phyloP scores from a whole-genome alignment of 345 rosid species.

The Abelmoschus esculentus region DNA sequence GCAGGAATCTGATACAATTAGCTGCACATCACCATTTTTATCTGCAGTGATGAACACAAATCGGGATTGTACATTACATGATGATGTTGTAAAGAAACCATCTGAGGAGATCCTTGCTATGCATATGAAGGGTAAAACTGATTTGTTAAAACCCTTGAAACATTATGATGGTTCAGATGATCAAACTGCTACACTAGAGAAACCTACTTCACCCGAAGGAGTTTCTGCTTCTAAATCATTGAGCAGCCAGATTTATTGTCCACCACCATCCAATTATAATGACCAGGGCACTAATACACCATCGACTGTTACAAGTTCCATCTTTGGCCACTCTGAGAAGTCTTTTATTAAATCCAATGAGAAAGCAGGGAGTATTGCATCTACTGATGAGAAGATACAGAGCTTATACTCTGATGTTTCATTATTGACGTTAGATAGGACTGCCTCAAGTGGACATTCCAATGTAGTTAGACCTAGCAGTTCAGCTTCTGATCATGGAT shows the following conservation, averaged over 20 bases:
- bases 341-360: slow-evolving; percentile 14
- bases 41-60: slow-evolving; percentile 38
- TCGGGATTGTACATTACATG: slow-evolving; percentile 27
- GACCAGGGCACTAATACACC: slow-evolving; percentile 14
- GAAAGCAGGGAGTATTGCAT: slow-evolving; percentile 12
- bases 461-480: slow-evolving; percentile 21
- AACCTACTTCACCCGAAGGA: slow-evolving; percentile 23
- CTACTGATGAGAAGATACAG: slow-evolving; percentile 19
- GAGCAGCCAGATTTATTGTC: slow-evolving; percentile 23
- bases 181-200: slow-evolving; percentile 25
- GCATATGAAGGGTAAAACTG: slow-evolving; percentile 26
- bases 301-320: slow-evolving; percentile 19
- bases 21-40: slow-evolving; percentile 27
- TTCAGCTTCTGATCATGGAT: slow-evolving; percentile 30
- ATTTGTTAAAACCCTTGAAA: slow-evolving; percentile 25
- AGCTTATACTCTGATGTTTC: slow-evolving; percentile 27
- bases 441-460: slow-evolving; percentile 26
- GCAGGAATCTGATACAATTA: slow-evolving; percentile 35
- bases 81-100: slow-evolving; percentile 27
- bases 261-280: slow-evolving; percentile 24
- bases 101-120: slow-evolving; percentile 24
- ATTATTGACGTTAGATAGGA: slow-evolving; percentile 29
- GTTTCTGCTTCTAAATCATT: slow-evolving; percentile 17
- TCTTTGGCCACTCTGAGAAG: slow-evolving; percentile 13
- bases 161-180: slow-evolving; percentile 22